These are phyloP conservation scores for Myrica gale DNA, from an alignment of 306 rosid genomes.

Conservation along the genomic window DNA sequence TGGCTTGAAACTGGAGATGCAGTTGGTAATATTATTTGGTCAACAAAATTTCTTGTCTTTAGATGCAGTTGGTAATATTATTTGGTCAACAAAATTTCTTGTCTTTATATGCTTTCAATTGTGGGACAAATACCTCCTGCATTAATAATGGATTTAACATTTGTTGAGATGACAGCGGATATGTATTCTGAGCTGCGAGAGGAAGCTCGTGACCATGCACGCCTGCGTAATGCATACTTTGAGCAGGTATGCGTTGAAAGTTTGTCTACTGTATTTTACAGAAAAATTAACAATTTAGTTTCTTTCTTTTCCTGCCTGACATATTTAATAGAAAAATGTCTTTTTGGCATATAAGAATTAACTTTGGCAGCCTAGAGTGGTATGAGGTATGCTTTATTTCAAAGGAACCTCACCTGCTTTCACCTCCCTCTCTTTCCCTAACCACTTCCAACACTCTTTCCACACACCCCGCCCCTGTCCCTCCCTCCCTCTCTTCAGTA, in stretches of 20 bases:
- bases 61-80: constrained; percentile 73
- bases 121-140: constrained; percentile 29
- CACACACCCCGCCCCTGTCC: background rate
- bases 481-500: background rate
- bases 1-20: constrained; percentile 99
- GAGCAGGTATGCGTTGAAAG: constrained; percentile 71
- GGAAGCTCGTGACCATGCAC: constrained; percentile 99
- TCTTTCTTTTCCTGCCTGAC: background rate
- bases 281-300: background rate
- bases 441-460: background rate
- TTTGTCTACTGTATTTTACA: background rate
- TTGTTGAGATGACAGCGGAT: constrained; percentile 71
- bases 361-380: background rate
- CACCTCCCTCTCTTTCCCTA: background rate
- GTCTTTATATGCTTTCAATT: constrained; percentile 41
- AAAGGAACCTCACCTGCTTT: background rate
- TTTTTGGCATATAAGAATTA: background rate
- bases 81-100: constrained; percentile 29
- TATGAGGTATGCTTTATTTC: background rate
- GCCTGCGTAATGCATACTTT: constrained; percentile 83
- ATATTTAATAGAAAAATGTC: background rate
- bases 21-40: constrained; percentile 71
- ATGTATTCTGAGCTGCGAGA: constrained; percentile 92
- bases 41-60: constrained; percentile 34
- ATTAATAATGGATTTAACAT: constrained; percentile 44